Evolutionary conservation across 2,329 filamentous ascomycete species (phyloP).

Genomic region (Aureobasidium sp.): DNA sequence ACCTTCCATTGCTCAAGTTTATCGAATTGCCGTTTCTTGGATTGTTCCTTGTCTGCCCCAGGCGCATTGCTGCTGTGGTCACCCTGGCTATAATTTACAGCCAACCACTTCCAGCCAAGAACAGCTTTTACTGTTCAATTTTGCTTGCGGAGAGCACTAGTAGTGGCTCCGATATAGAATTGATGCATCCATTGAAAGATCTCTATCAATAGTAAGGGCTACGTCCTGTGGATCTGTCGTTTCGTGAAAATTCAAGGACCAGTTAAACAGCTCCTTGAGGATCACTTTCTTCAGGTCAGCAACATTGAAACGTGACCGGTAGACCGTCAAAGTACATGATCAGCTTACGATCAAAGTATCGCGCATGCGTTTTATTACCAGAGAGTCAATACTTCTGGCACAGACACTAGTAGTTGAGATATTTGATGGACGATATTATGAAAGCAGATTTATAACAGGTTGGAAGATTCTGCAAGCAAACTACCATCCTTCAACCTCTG

Average conservation of each 20-base stretch:
- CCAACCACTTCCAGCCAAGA: background rate
- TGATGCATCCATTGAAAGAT: too few species aligned
- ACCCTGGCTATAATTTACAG: background rate
- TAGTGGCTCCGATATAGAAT: background rate
- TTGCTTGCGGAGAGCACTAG: background rate
- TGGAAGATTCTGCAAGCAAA: background rate
- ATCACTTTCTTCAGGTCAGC: too few species aligned
- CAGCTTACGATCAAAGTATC: too few species aligned
- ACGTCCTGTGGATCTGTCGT: too few species aligned
- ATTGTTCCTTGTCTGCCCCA: background rate
- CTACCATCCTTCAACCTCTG: constrained; percentile 59
- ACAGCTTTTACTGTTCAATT: background rate
- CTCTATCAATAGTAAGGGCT: too few species aligned
- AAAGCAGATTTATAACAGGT: background rate
- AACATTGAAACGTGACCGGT: too few species aligned
- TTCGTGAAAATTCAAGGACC: too few species aligned
- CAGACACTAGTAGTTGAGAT: background rate
- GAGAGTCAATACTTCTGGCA: background rate
- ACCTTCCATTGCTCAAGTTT: background rate
- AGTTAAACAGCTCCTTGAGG: too few species aligned
- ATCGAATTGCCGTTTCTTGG: background rate
- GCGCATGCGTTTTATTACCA: too few species aligned
- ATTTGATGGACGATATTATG: background rate
- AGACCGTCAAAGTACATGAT: too few species aligned
- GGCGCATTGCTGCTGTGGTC: background rate